Evolutionary conservation across 257 asterid species (phyloP).

Genomic region (Capsicum rhomboideum): DNA sequence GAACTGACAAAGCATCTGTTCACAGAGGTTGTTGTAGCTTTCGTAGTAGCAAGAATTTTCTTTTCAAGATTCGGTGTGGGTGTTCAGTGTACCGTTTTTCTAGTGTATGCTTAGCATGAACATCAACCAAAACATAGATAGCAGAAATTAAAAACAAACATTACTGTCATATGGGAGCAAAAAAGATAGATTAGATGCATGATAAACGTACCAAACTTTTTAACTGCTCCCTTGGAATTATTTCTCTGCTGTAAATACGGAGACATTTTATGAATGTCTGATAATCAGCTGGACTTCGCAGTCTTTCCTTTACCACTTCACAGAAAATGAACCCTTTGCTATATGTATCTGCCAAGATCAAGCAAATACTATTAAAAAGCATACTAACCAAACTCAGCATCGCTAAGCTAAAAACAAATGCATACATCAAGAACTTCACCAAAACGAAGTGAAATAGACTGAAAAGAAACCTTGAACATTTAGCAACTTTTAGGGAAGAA

Average conservation of each 20-base stretch:
- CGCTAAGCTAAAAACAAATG: neutral
- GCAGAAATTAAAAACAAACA: neutral
- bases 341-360: slow-evolving; percentile 49
- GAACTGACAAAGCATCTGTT: no score
- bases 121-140: neutral
- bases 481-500: neutral
- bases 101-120: neutral
- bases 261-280: slow-evolving; percentile 96
- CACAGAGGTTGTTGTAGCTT: no score
- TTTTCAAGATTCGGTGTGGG: neutral
- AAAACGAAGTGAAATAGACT: neutral
- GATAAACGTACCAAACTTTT: slow-evolving; percentile 66
- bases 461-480: neutral
- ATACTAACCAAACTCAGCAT: neutral
- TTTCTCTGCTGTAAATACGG: slow-evolving; percentile 82
- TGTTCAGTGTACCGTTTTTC: neutral
- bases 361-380: slow-evolving; percentile 4
- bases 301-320: slow-evolving; percentile 86
- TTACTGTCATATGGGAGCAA: neutral
- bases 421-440: slow-evolving; percentile 38
- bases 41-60: neutral
- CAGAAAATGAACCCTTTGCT: slow-evolving; percentile 72
- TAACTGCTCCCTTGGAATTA: slow-evolving; percentile 76
- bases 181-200: neutral
- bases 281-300: slow-evolving; percentile 71